A percentile compares a stretch with the other conserved stretches of the same genome.
phyloP scores from a whole-genome alignment of 2,329 filamentous ascomycete genomes.

The Penicillium sp. region DNA sequence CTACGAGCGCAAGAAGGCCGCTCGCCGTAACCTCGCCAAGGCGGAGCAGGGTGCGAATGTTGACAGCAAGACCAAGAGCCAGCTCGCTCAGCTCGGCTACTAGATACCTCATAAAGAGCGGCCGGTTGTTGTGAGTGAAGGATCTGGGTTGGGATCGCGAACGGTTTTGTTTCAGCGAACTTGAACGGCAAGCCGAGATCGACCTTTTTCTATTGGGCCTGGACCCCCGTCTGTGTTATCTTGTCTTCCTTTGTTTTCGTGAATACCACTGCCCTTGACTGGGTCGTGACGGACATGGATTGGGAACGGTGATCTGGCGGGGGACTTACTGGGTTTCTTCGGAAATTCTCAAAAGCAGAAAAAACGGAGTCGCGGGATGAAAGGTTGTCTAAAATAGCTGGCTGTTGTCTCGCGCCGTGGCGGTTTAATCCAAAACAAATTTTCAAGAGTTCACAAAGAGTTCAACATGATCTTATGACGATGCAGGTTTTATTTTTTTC shows the following conservation, averaged over 20 bases:
- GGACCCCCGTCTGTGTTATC: slow-evolving; percentile 23
- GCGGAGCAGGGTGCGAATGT: slow-evolving; percentile 90
- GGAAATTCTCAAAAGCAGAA: slow-evolving; percentile 37
- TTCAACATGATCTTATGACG: slow-evolving; percentile 42
- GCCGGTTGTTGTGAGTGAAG: slow-evolving; percentile 47
- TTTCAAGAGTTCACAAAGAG: slow-evolving; percentile 33
- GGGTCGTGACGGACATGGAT: slow-evolving; percentile 42
- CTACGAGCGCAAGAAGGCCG: slow-evolving; percentile 99
- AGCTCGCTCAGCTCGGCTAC: slow-evolving; percentile 90
- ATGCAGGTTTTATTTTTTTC: slow-evolving; percentile 30
- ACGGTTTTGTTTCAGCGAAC: slow-evolving; percentile 46
- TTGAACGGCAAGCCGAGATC: slow-evolving; percentile 46
- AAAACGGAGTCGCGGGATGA: slow-evolving; percentile 47
- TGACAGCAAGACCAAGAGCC: slow-evolving; percentile 82
- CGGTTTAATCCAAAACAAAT: slow-evolving; percentile 49
- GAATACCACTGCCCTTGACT: slow-evolving; percentile 38
- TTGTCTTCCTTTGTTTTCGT: slow-evolving; percentile 38
- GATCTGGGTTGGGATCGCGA: slow-evolving; percentile 46
- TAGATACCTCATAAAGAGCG: slow-evolving; percentile 58
- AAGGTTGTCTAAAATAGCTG: slow-evolving; percentile 49
- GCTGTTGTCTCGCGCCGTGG: slow-evolving; percentile 47
- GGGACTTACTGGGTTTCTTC: slow-evolving; percentile 36
- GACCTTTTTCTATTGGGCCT: slow-evolving; percentile 39
- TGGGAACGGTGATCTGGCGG: slow-evolving; percentile 23
- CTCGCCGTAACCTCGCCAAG: slow-evolving; percentile 84